Evolutionary conservation across 768 basidiomycete genomes (phyloP), one percentile per base, ranked within the genome.

Genomic region (Russula brevipes): DNA sequence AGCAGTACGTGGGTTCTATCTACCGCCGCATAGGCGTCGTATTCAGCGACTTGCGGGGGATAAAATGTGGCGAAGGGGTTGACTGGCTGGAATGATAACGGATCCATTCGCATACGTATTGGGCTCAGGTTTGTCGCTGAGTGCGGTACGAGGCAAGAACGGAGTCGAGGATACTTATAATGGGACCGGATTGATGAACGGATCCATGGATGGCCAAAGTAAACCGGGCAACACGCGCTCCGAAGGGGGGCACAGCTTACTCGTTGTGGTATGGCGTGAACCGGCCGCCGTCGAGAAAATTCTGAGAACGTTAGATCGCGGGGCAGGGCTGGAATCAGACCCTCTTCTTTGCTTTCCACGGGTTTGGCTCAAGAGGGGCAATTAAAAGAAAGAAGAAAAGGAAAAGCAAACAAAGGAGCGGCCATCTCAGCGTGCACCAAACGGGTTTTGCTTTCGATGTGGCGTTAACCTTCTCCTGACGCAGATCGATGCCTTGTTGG

Each of bases 101-200:
- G 62, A 49, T 63, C 62, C 62, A 63, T 63, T 38, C 7, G 17
- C 19, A n/a, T 16, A 47, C 36, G 16, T 5, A 17, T 12, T 35
- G 50, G 41, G 33, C 17, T 17, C 41, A 42, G 41, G 12, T 10
- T 14, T 42, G 51, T n/a, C 38, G 9, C 2, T 31, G 24, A 16
- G n/a, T 41, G 57, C 47, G 24, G 35, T 6, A 46, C 5, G 44
- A 36, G 16, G 45, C 59, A 55, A 59, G 62, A 59, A 63, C 14
- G 57, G 62, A 47, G 62, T 7, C 9, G 38, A 30, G 57, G 62
- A 63, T 63, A 63, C 62, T 63, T 63, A 63, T 63, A 63, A 54
- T 59, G 57, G 60, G 62, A 59, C 62, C 62, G 57, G 62, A 33
- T 47, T 53, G 62, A 63, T 54, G 57, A 54, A 59, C 62, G 62